Conservation (phyloP, 306 rosid species). For the Senna tora region DNA sequence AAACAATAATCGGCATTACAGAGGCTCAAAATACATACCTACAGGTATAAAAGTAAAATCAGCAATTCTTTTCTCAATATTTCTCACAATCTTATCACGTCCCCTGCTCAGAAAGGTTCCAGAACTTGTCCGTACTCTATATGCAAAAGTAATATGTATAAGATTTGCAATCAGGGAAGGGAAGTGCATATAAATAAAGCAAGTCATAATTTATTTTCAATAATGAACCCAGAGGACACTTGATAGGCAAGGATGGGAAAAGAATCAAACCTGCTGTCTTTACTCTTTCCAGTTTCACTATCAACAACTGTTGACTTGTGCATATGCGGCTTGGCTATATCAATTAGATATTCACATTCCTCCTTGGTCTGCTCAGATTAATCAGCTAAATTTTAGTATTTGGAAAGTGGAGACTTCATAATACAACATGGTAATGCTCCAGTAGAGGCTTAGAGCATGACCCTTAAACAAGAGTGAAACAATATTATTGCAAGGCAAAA, state of each 20-base stretch:
- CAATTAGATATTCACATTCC: constrained; percentile 84
- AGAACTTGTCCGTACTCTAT: constrained; percentile 84
- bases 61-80: constrained; percentile 85
- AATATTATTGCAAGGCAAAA: background rate
- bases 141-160: constrained; percentile 14
- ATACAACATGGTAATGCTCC: background rate
- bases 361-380: constrained; percentile 67
- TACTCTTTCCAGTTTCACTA: constrained; percentile 78
- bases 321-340: constrained; percentile 77
- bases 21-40: constrained; percentile 55
- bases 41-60: constrained; percentile 79
- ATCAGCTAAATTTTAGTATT: constrained; percentile 36
- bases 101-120: constrained; percentile 88
- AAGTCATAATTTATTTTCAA: constrained; percentile 30
- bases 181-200: background rate
- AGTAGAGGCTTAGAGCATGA: background rate
- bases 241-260: background rate
- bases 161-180: background rate
- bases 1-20: constrained; percentile 14
- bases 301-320: constrained; percentile 78
- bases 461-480: constrained; percentile 21
- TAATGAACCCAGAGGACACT: constrained; percentile 25
- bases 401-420: constrained; percentile 9
- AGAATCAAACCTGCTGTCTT: constrained; percentile 75
- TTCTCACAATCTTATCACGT: constrained; percentile 68